phyloP scores from a whole-genome alignment of 1,284 basidiomycete genomes.

The Xanthoconium separans region DNA sequence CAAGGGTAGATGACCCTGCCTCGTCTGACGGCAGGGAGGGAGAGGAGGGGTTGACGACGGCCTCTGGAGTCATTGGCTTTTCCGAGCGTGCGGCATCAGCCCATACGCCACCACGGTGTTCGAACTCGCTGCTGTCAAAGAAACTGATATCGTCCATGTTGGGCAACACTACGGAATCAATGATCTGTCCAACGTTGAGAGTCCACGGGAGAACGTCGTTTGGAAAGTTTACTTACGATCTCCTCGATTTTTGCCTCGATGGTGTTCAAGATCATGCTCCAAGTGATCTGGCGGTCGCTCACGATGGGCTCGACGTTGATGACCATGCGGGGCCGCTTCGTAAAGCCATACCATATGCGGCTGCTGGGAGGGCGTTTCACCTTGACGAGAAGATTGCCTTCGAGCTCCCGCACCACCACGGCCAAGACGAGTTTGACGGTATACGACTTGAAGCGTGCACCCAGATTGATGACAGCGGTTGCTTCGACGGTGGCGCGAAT shows the following conservation, averaged over 20 bases:
- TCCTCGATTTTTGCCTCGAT: slow-evolving; percentile 90
- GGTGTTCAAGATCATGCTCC: slow-evolving; percentile 87
- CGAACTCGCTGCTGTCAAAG: slow-evolving; percentile 75
- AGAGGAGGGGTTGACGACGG: not conserved
- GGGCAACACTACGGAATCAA: slow-evolving; percentile 91
- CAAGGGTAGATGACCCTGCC: slow-evolving; percentile 18
- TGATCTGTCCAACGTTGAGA: slow-evolving; percentile 54
- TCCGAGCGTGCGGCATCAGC: slow-evolving; percentile 67
- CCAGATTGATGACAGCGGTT: slow-evolving; percentile 81
- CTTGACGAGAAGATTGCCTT: slow-evolving; percentile 88
- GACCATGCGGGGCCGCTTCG: slow-evolving; percentile 87
- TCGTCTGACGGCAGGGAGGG: slow-evolving; percentile 19
- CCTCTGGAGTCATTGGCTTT: slow-evolving; percentile 24
- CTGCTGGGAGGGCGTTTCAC: slow-evolving; percentile 96
- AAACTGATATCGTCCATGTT: slow-evolving; percentile 98
- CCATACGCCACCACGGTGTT: slow-evolving; percentile 88
- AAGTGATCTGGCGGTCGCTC: slow-evolving; percentile 88
- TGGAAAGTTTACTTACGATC: slow-evolving; percentile 61
- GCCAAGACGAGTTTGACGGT: slow-evolving; percentile 88
- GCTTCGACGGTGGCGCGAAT: slow-evolving; percentile 89
- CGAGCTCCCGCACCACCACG: slow-evolving; percentile 81
- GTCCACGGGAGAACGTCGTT: not conserved
- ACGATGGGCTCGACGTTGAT: slow-evolving; percentile 91
- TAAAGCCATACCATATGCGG: slow-evolving; percentile 98
- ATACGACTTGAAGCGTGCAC: slow-evolving; percentile 84